Percentiles rank a stretch among this genome's conserved stretches.
Conservation (phyloP, 352 stramenopile genomes). For the Phytophthora vignae region DNA sequence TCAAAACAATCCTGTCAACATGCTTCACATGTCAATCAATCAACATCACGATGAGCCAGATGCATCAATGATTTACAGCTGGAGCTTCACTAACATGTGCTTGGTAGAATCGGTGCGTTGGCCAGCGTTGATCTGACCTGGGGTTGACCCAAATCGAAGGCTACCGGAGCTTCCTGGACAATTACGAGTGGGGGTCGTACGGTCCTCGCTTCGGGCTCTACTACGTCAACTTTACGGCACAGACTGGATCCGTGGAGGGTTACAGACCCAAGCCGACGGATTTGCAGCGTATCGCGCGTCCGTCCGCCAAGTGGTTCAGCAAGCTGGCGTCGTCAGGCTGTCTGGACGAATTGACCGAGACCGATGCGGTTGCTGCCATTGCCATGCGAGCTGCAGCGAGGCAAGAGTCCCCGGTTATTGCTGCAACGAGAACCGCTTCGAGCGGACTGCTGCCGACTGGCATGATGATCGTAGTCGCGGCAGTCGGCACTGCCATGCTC, state of each 20-base stretch:
- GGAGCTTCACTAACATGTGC: too few species aligned
- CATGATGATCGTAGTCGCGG: background rate
- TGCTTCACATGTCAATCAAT: too few species aligned
- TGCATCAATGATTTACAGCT: too few species aligned
- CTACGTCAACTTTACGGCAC: constrained; percentile 43
- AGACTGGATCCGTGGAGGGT: constrained; percentile 18
- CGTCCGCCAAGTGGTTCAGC: constrained; percentile 37
- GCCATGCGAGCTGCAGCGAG: constrained; percentile 12
- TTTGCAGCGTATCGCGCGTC: constrained; percentile 29
- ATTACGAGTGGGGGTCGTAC: constrained; percentile 94
- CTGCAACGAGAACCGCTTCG: background rate
- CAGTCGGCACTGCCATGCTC: constrained; percentile 8
- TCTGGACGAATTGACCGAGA: constrained; percentile 13
- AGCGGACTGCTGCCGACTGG: constrained; percentile 6
- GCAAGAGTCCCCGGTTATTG: background rate
- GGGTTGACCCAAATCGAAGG: too few species aligned
- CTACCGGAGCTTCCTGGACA: constrained; percentile 90
- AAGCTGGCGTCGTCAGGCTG: constrained; percentile 36
- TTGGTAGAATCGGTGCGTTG: too few species aligned
- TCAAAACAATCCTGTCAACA: too few species aligned
- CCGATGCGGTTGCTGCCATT: constrained; percentile 5
- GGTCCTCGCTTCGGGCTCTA: constrained; percentile 54
- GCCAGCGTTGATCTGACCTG: too few species aligned
- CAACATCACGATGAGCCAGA: too few species aligned
- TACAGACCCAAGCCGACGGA: constrained; percentile 9